Conservation (phyloP, 1,284 basidiomycete species). For the Vanrija pseudolonga region DNA sequence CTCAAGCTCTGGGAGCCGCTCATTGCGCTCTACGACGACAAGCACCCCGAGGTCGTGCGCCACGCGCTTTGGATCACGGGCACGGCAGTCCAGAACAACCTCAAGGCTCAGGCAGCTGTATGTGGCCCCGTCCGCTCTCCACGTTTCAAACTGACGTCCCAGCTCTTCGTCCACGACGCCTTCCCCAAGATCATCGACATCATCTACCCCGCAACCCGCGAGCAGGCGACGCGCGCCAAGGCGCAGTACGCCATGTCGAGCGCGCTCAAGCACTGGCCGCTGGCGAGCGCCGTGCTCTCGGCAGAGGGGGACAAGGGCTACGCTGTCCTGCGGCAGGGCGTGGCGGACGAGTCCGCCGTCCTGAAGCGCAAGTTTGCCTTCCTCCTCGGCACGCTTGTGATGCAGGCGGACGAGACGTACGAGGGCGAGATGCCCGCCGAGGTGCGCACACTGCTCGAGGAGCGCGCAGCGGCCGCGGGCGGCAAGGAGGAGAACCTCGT, state of each 20-base stretch:
- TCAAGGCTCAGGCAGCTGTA: conserved; percentile 79
- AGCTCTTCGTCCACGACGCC: conserved; percentile 73
- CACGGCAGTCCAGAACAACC: conserved; percentile 93
- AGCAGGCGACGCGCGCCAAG: conserved; percentile 59
- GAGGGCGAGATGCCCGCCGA: conserved; percentile 45
- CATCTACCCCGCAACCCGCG: conserved; percentile 53
- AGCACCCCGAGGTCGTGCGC: conserved; percentile 62
- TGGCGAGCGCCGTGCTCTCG: conserved; percentile 24
- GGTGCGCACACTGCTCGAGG: conserved; percentile 31
- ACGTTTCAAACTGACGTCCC: conserved; percentile 4
- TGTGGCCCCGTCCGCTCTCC: conserved; percentile 42
- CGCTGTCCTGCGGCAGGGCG: conserved; percentile 24
- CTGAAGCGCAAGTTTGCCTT: conserved; percentile 83
- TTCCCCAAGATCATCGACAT: conserved; percentile 64
- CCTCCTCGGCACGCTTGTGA: conserved; percentile 72
- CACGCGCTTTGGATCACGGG: conserved; percentile 88
- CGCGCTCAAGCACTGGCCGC: conserved; percentile 65
- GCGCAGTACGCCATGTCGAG: conserved; percentile 84
- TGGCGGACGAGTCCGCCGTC: conserved; percentile 66
- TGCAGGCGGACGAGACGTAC: conserved; percentile 58
- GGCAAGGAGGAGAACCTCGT: conserved; percentile 30
- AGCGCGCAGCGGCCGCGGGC: conserved; percentile 13
- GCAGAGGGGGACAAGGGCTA: conserved; percentile 24
- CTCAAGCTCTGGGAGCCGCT: conserved; percentile 84
- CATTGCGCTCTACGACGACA: conserved; percentile 61